Evolutionary conservation across 805 yeast genomes (phyloP).

Genomic region (Cyberlindnera xishuangbannaensis): DNA sequence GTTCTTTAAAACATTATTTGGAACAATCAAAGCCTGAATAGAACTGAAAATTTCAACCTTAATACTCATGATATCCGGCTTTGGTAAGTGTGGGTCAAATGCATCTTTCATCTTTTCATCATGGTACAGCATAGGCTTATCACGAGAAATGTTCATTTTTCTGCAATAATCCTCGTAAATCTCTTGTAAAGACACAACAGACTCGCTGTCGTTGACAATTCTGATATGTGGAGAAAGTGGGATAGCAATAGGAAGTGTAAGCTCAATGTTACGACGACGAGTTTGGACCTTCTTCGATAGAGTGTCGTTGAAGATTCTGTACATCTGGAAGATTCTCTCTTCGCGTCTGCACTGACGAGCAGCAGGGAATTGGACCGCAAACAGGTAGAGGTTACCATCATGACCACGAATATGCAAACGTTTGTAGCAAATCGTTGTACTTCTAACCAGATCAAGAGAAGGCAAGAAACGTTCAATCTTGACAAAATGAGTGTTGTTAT

Average conservation of each 20-base stretch:
- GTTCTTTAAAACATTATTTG: slow-evolving; percentile 74
- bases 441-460: slow-evolving; percentile 79
- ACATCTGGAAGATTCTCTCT: slow-evolving; percentile 87
- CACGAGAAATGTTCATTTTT: slow-evolving; percentile 65
- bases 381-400: slow-evolving; percentile 87
- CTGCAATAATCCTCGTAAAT: slow-evolving; percentile 87
- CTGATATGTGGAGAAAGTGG: slow-evolving; percentile 95
- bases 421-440: slow-evolving; percentile 85
- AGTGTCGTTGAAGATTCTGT: slow-evolving; percentile 81
- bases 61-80: slow-evolving; percentile 84
- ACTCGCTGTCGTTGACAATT: slow-evolving; percentile 75
- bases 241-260: slow-evolving; percentile 86
- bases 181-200: slow-evolving; percentile 67
- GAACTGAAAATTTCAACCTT: slow-evolving; percentile 89
- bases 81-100: slow-evolving; percentile 86
- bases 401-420: slow-evolving; percentile 86
- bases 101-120: slow-evolving; percentile 86
- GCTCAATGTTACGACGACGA: slow-evolving; percentile 75
- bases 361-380: slow-evolving; percentile 96
- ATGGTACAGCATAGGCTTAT: slow-evolving; percentile 84
- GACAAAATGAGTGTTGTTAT: slow-evolving; percentile 82
- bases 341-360: slow-evolving; percentile 97
- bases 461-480: slow-evolving; percentile 93
- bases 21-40: slow-evolving; percentile 82
- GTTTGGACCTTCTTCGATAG: slow-evolving; percentile 79